phyloP scores from a whole-genome alignment of 148 eudicot genomes.

The Spergularia marina region DNA sequence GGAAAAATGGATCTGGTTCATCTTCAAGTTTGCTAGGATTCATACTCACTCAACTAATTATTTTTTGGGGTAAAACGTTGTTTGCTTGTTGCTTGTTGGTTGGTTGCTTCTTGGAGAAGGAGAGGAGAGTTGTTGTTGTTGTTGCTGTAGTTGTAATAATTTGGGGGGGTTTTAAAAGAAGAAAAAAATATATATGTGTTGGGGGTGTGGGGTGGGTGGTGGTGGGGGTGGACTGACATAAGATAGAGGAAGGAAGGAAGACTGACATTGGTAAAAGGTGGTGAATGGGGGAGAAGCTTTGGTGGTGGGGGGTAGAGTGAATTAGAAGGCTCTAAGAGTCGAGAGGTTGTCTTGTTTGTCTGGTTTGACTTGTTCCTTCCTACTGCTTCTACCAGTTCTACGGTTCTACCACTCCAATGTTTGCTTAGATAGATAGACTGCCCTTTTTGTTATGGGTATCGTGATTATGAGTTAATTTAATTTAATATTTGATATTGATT shows the following conservation, averaged over 20 bases:
- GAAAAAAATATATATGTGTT: background rate
- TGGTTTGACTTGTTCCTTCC: background rate
- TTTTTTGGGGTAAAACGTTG: too few relatives aligned
- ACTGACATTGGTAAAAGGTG: background rate
- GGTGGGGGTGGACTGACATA: background rate
- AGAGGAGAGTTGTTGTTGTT: background rate
- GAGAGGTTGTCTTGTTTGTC: conserved; percentile 1
- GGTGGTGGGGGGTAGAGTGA: background rate
- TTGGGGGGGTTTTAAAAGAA: background rate
- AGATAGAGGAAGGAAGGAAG: background rate
- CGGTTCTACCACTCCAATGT: too few relatives aligned
- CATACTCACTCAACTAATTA: conserved; percentile 24
- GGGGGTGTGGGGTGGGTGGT: too few relatives aligned
- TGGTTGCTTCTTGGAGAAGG: background rate
- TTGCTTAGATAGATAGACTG: too few relatives aligned
- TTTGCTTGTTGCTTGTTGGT: too few relatives aligned
- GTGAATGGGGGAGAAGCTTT: background rate
- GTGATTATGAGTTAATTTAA: too few relatives aligned
- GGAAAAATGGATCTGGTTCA: conserved; percentile 42
- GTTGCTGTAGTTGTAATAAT: too few relatives aligned
- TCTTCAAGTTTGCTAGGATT: conserved; percentile 63
- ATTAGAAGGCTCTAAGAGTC: too few relatives aligned
- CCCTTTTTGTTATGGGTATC: too few relatives aligned
- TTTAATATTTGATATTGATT: too few relatives aligned
- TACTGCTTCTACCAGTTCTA: background rate